Conservation (phyloP, 495 filamentous ascomycete species). For the Hypoxylon cercidicola region DNA sequence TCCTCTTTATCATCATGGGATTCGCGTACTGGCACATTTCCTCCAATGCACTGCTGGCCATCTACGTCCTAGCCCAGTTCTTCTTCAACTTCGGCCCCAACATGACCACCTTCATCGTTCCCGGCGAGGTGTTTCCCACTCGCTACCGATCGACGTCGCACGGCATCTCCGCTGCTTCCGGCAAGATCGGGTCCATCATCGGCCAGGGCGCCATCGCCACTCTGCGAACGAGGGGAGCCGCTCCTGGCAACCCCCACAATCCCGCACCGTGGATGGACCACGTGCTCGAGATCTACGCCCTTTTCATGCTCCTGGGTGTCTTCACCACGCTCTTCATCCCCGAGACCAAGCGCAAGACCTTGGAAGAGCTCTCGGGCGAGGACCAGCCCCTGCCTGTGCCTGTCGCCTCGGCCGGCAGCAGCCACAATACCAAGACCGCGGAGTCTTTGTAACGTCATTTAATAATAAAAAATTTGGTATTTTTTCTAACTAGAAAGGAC, state of each 20-base stretch:
- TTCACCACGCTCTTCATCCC: conserved; percentile 74
- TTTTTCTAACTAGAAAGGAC: too few relatives aligned
- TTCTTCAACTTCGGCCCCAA: conserved; percentile 93
- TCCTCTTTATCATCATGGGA: conserved; percentile 80
- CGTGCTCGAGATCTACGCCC: conserved; percentile 80
- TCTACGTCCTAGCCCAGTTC: conserved; percentile 70
- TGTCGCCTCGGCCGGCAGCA: not conserved
- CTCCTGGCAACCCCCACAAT: conserved; percentile 46
- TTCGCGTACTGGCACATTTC: conserved; percentile 71
- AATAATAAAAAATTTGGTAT: too few relatives aligned
- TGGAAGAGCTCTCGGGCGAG: conserved; percentile 68
- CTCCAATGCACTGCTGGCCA: conserved; percentile 72
- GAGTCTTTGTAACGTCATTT: conserved; percentile 35
- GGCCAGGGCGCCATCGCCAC: conserved; percentile 64
- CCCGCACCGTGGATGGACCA: conserved; percentile 76
- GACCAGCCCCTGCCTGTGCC: conserved; percentile 38
- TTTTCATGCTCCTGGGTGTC: conserved; percentile 80
- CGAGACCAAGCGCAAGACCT: conserved; percentile 79
- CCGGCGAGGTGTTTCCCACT: conserved; percentile 90
- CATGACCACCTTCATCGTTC: conserved; percentile 90
- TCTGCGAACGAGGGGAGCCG: conserved; percentile 58
- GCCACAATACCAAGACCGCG: conserved; percentile 29
- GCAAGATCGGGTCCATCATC: conserved; percentile 84
- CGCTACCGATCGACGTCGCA: conserved; percentile 86
- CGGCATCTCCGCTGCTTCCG: conserved; percentile 84